phyloP scores from a whole-genome alignment of 805 yeast genomes.

The Brettanomyces custersianus region DNA sequence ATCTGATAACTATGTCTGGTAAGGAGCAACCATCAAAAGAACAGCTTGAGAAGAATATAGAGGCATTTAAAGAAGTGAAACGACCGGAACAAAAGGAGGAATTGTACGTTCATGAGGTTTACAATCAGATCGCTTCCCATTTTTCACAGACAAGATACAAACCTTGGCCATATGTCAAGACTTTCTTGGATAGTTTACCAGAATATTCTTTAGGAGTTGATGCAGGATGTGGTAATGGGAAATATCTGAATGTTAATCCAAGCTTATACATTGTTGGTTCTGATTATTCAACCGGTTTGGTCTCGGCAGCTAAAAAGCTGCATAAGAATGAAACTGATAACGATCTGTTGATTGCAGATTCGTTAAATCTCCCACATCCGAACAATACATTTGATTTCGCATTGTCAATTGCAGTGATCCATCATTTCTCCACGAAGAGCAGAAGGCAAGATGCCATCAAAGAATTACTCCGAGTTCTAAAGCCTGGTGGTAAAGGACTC shows the following conservation, averaged over 20 bases:
- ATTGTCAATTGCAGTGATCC: slow-evolving; percentile 90
- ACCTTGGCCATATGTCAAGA: slow-evolving; percentile 95
- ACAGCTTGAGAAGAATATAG: slow-evolving; percentile 21
- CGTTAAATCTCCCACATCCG: slow-evolving; percentile 53
- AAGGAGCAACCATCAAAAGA: slow-evolving; percentile 22
- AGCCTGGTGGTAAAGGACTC: slow-evolving; percentile 56
- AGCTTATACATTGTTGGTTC: slow-evolving; percentile 65
- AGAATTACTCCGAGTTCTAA: slow-evolving; percentile 52
- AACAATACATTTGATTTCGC: slow-evolving; percentile 60
- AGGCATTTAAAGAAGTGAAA: slow-evolving; percentile 17
- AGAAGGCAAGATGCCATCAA: slow-evolving; percentile 69
- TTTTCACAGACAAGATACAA: slow-evolving; percentile 90
- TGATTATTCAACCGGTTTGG: slow-evolving; percentile 63
- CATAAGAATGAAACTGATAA: slow-evolving; percentile 18
- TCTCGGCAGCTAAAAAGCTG: slow-evolving; percentile 49
- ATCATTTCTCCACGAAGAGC: slow-evolving; percentile 82
- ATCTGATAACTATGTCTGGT: slow-evolving; percentile 1
- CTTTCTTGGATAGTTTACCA: slow-evolving; percentile 42
- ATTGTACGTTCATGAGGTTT: slow-evolving; percentile 80
- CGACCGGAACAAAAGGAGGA: slow-evolving; percentile 59
- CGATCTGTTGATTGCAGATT: slow-evolving; percentile 76
- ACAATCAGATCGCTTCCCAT: slow-evolving; percentile 86
- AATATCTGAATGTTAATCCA: slow-evolving; percentile 67
- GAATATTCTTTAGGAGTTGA: slow-evolving; percentile 73
- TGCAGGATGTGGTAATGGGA: slow-evolving; percentile 97